Base-by-base conservation (phyloP, 2,329 filamentous ascomycete genomes). In the Colletotrichum camelliae region DNA sequence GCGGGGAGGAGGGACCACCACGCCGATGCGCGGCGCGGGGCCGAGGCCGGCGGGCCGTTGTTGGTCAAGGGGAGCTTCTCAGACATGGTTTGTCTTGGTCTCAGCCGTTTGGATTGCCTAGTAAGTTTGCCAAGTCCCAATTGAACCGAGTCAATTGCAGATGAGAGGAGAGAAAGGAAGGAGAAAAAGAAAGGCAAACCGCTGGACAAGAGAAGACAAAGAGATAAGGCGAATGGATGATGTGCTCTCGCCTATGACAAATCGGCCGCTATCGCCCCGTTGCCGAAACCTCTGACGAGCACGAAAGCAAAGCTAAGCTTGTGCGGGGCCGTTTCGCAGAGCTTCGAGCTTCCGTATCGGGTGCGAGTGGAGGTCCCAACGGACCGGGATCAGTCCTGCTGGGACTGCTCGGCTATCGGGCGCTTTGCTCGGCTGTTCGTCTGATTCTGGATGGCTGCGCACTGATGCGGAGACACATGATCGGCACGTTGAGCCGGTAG, bases 1-100 rank as follows among this genome's bases (percentile, higher is more conserved):
- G 74, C 74, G 6, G 76, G 76, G n/a, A 77, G 10, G 29, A 74
- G 65, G 10, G 69, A 43, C 76, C 76, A 77, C 75, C 75, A 77
- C 31, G 75, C 73, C 35, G 69, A 57, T 29, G 33, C 62, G 33
- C 74, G 66, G 37, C 66, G 33, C 9, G 69, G 18, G 35, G 61
- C 74, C 58, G 67, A 62, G 43, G 55, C 60, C 35, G 72, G 62
- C 55, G 57, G 66, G 29, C 43, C 43, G 43, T 52, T 4, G 64
- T 72, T 72, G 13, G 65, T 37, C 43, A 76, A 7, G 57, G 74
- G 74, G 24, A 76, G 70, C 37, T 76, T 76, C 48, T 76, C 74
- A 16, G 74, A 74, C 74, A 76, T 76, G 55, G 55, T 62, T 15
- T 62, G 55, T 9, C 55, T 58, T 2, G 24, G 55, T 29, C 55